Evolutionary conservation across 2,329 filamentous ascomycete species (phyloP).

Genomic region (Trichoderma sp.): DNA sequence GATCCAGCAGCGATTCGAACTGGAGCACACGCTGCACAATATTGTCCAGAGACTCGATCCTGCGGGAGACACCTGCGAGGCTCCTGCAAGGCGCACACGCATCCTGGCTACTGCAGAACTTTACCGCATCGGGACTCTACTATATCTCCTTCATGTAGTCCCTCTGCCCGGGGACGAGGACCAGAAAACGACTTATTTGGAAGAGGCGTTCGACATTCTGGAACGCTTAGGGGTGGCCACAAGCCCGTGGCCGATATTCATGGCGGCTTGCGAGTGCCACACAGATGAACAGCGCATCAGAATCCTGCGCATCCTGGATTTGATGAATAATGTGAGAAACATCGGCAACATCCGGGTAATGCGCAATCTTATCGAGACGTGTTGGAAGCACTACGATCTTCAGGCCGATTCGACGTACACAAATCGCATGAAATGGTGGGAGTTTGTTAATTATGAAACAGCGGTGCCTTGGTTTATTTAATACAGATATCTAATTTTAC

Average conservation of each 20-base stretch:
- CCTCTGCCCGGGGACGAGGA: slow-evolving; percentile 30
- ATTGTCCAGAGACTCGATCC: slow-evolving; percentile 29
- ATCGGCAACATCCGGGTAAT: slow-evolving; percentile 53
- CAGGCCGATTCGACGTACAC: slow-evolving; percentile 42
- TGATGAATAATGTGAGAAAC: slow-evolving; percentile 47
- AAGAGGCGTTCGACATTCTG: slow-evolving; percentile 45
- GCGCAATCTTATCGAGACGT: slow-evolving; percentile 47
- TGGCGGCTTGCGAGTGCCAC: slow-evolving; percentile 50
- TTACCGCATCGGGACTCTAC: slow-evolving; percentile 53
- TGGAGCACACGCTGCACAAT: slow-evolving; percentile 26
- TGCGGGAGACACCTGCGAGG: slow-evolving; percentile 33
- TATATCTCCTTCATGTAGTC: slow-evolving; percentile 48
- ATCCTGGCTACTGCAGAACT: slow-evolving; percentile 51
- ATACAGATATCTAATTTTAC: neutral
- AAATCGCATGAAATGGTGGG: slow-evolving; percentile 25
- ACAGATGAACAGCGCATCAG: slow-evolving; percentile 48
- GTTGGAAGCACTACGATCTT: slow-evolving; percentile 53
- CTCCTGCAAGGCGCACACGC: slow-evolving; percentile 39
- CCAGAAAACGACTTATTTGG: slow-evolving; percentile 34
- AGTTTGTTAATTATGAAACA: slow-evolving; percentile 25
- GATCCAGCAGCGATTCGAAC: slow-evolving; percentile 31
- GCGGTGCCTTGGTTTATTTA: slow-evolving; percentile 29
- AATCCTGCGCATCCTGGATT: slow-evolving; percentile 47
- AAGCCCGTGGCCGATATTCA: slow-evolving; percentile 54
- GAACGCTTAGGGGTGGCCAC: slow-evolving; percentile 47